Evolutionary conservation across 2,329 filamentous ascomycete species (phyloP), one percentile per base, ranked within the genome.

Genomic region (Colletotrichum coccodes): DNA sequence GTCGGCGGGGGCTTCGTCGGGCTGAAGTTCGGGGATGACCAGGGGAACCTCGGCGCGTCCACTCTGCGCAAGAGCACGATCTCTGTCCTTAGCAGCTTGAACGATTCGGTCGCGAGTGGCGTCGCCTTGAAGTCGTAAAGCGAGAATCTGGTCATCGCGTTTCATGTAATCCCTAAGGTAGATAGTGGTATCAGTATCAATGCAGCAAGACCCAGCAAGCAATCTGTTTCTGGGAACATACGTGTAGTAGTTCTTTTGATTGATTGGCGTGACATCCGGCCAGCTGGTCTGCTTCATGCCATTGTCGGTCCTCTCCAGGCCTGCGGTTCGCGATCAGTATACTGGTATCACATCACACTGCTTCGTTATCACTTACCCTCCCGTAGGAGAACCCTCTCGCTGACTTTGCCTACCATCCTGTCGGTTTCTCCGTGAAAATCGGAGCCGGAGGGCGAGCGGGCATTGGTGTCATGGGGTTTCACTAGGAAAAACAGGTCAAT

Each of bases 221-320:
- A 47, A 3, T 34, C 6, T 30, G 6, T 18, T 3, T 18, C 28
- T 8, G 23, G 7, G 4, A 8, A 36, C 90, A 70, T 86, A 96
- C 94, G 95, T 97, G 80, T 98, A 98, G 81, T 99, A 99, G 81
- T 99, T 99, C 85, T 99, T 99, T 81, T 99, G 96, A 79, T 99
- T 99, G 82, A 99, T 99, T 75, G 96, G 94, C 49, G 89, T 87
- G 66, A 97, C 91, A 77, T 96, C 92, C 11, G 96, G 95, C 95
- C 96, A 99, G 79, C 88, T 97, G 54, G 94, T 93, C 77, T 96
- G 89, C 78, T 95, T 96, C 92, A 99, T 95, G 82, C 95, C 95
- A 89, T 99, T 99, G 85, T 99, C 96, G 70, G 96, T 98, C 78
- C 95, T 90, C 83, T 97, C 94, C 72, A 99, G 90, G 73, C 96